These are phyloP conservation scores for Candolleomyces aberdarensis DNA, from an alignment of 768 basidiomycete species.

Conservation along the genomic window DNA sequence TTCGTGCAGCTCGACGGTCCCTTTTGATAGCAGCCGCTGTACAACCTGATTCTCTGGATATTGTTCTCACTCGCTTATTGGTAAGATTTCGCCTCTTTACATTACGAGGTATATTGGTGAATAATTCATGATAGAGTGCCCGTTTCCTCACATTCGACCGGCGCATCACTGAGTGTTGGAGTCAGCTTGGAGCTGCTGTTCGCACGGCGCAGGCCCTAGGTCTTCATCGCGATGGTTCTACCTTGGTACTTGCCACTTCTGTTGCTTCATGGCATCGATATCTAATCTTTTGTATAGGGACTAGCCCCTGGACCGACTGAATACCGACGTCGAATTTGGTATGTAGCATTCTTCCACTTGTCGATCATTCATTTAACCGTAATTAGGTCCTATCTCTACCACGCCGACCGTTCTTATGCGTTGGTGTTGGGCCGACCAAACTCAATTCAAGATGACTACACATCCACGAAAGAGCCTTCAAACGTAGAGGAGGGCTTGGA, in stretches of 20 bases:
- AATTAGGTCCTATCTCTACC: slow-evolving; percentile 79
- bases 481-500: slow-evolving; percentile 67
- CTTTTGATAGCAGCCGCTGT: slow-evolving; percentile 91
- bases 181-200: slow-evolving; percentile 89
- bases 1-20: slow-evolving; percentile 68
- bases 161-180: slow-evolving; percentile 94
- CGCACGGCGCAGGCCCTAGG: slow-evolving; percentile 93
- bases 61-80: slow-evolving; percentile 88
- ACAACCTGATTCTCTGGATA: slow-evolving; percentile 87
- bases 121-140: slow-evolving; percentile 38
- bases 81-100: slow-evolving; percentile 42
- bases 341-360: slow-evolving; percentile 7
- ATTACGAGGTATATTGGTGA: neutral
- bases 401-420: slow-evolving; percentile 91
- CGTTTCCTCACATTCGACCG: slow-evolving; percentile 69
- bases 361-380: neutral
- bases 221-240: slow-evolving; percentile 83
- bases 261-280: slow-evolving; percentile 3
- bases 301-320: slow-evolving; percentile 77
- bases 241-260: slow-evolving; percentile 51
- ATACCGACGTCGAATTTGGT: slow-evolving; percentile 91
- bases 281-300: slow-evolving; percentile 38
- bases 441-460: slow-evolving; percentile 87
- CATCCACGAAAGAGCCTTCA: slow-evolving; percentile 73
- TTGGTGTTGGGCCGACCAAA: slow-evolving; percentile 88